Evolutionary conservation across 805 yeast species (phyloP), one percentile per base, ranked within the genome.

Genomic region (Grigorovia humatica): DNA sequence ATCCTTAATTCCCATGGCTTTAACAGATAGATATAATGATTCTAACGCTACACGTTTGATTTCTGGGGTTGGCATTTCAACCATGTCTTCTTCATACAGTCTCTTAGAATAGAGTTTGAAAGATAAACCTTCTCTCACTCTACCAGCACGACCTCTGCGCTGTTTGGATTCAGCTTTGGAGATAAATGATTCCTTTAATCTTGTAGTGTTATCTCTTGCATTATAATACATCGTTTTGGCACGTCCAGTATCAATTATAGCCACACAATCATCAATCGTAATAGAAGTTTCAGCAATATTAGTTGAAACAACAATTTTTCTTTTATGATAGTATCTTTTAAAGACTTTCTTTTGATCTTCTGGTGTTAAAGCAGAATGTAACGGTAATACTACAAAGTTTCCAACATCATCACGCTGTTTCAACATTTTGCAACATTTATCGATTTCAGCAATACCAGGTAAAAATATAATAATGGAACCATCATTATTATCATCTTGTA

Each of bases 81-180:
- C 69, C 91, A 89, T 85, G 20, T 67, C 64, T 1, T 66, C 65
- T 4, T 73, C 71, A 59, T 80, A 80, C 0, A 87, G 77, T 2
- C 78, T 78, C 50, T 71, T 70, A 1, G 96, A 83, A 67, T 79
- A 91, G 47, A 91, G 63, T 62, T 86, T 89, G 67, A 81, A 91
- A 55, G 97, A 89, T 13, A 73, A 71, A 52, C 99, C 99, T 27
- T 74, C 74, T 40, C 82, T 78, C 12, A 91, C 88, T 78, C 99
- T 90, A 56, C 99, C 99, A n/a, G 97, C 91, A 73, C 99, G 85
- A 65, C 99, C 99, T 66, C 96, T 75, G 70, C 99, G 78, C 68
- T 91, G 99, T 20, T 81, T 78, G 20, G 83, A 83, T 61, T 95
- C 96, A 0, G 98, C 97, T 55, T 78, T 79, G 0, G 98, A 90